A percentile compares a stretch with the other conserved stretches of the same genome.
Evolutionary conservation across 345 rosid genomes (phyloP).

Genomic region (Sonneratia caseolaris): DNA sequence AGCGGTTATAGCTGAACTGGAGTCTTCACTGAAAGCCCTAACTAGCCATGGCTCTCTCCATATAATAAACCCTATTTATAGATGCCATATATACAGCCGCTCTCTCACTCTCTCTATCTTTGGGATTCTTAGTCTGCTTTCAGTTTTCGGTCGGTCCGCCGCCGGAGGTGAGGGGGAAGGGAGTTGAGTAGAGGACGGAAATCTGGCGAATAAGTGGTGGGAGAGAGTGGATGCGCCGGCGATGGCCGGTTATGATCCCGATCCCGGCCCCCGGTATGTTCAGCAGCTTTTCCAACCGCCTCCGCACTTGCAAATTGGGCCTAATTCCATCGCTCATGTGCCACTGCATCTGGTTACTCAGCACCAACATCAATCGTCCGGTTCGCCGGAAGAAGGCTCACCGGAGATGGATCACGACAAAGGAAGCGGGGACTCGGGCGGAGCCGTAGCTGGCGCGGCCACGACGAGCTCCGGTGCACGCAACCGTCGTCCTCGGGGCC

Average conservation of each 20-base stretch:
- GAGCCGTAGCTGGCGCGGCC: background rate
- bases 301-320: conserved; percentile 6
- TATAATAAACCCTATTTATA: too few relatives aligned
- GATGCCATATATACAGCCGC: too few relatives aligned
- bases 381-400: conserved; percentile 6
- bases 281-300: conserved; percentile 4
- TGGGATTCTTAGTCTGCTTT: background rate
- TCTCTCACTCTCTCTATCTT: too few relatives aligned
- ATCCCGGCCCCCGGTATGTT: conserved; percentile 4
- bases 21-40: background rate
- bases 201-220: conserved; percentile 11
- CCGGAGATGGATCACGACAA: conserved; percentile 1
- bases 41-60: background rate
- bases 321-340: background rate
- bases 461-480: conserved; percentile 12
- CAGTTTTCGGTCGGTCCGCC: background rate
- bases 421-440: background rate
- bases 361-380: conserved; percentile 2
- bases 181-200: background rate
- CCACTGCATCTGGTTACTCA: background rate
- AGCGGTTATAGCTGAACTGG: background rate
- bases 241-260: conserved; percentile 4
- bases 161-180: background rate
- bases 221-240: conserved; percentile 5
- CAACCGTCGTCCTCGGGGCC: conserved; percentile 65